These are phyloP conservation scores for Pythium phragmiticola DNA, from an alignment of 352 stramenopile genomes.

Conservation along the genomic window DNA sequence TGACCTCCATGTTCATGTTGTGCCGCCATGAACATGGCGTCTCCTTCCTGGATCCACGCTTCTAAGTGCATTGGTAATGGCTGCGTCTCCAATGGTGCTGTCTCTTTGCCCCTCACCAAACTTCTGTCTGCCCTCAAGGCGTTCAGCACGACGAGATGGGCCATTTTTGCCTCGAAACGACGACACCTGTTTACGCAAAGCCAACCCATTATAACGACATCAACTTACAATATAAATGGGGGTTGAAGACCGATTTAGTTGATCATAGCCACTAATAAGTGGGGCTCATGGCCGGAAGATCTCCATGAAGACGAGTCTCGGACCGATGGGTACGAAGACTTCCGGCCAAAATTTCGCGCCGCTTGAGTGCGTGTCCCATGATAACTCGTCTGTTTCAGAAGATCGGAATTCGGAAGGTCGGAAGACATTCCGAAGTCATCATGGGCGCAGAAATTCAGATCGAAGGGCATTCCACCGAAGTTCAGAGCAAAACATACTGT, in stretches of 20 bases:
- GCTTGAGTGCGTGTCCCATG: neutral
- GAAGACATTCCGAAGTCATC: neutral
- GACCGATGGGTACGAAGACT: slow-evolving; percentile 7
- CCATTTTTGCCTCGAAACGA: neutral
- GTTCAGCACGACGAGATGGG: slow-evolving; percentile 8
- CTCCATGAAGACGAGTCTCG: neutral
- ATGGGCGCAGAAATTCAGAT: neutral
- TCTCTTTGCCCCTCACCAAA: too few species aligned
- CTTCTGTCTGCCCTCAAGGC: neutral
- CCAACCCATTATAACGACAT: neutral
- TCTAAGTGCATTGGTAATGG: too few species aligned
- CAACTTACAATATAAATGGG: too few species aligned
- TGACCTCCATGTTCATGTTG: neutral
- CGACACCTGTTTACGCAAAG: neutral
- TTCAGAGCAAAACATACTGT: too few species aligned
- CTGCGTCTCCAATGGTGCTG: neutral
- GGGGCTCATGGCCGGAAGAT: neutral
- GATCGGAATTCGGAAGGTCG: neutral
- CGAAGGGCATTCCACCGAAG: neutral
- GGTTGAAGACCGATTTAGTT: neutral
- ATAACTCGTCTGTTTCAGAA: neutral
- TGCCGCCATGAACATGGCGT: neutral
- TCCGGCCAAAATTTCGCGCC: slow-evolving; percentile 10
- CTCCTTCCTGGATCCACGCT: neutral
- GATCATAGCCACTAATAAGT: neutral